A percentile compares a stretch with the other conserved stretches of the same genome.
Conservation (phyloP, 768 basidiomycete species). For the Serendipita vermifera region DNA sequence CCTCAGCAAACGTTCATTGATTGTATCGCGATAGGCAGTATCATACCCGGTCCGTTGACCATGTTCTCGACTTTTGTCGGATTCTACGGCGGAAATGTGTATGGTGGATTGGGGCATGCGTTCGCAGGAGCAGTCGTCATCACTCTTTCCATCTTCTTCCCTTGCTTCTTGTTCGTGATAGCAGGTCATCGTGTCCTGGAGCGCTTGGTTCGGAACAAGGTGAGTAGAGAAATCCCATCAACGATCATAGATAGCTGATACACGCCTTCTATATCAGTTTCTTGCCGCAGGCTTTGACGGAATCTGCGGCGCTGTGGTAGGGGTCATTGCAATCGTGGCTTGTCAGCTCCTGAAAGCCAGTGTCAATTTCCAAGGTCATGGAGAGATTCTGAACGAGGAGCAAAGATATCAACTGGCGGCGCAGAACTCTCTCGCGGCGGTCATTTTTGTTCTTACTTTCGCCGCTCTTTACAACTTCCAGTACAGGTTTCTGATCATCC, state of each 20-base stretch:
- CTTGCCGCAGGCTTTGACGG: neutral
- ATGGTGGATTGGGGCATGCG: neutral
- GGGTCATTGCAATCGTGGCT: conserved; percentile 4
- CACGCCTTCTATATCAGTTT: neutral
- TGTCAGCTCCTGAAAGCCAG: neutral
- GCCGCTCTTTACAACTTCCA: neutral
- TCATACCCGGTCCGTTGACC: conserved; percentile 1
- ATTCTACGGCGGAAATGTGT: conserved; percentile 7
- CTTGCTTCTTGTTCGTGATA: conserved; percentile 3
- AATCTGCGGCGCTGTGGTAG: neutral
- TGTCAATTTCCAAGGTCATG: neutral
- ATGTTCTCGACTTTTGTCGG: conserved; percentile 10
- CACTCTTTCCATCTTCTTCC: conserved; percentile 5
- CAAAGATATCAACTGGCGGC: neutral
- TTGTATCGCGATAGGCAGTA: conserved; percentile 3
- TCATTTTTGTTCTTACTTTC: conserved; percentile 2
- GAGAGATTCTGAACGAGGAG: neutral
- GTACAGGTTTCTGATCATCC: neutral
- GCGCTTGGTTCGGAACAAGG: conserved; percentile 4
- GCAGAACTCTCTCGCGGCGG: conserved; percentile 1
- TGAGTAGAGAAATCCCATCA: too few species aligned
- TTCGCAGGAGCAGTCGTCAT: conserved; percentile 4
- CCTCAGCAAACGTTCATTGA: conserved; percentile 7
- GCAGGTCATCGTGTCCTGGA: neutral
- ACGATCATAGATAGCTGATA: too few species aligned